Evolutionary conservation across 805 yeast species (phyloP), one percentile per base, ranked within the genome.

Genomic region (Candida bentonensis): DNA sequence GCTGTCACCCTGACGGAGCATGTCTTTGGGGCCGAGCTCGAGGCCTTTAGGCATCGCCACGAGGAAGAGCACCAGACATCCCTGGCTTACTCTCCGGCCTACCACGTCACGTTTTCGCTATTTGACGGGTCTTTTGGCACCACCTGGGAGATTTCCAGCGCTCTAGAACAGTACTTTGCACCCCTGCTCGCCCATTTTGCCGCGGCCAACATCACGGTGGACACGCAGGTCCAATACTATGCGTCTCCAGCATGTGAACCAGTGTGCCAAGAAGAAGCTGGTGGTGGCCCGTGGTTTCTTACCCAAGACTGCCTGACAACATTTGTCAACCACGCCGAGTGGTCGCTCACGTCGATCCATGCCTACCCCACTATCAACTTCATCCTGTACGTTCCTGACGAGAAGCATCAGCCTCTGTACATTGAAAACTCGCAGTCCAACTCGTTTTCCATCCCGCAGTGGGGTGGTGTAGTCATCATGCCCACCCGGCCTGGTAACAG

Each of bases 381-480:
- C 54, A 67, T 83, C 17, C 61, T 80, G 1, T 84, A 78, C 53
- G 70, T 78, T 44, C 87, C 94, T 2, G 65, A 71, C 3, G 54
- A 61, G 30, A 63, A 66, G 22, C 64, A 62, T 22, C 59, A 66
- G 46, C 85, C 76, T 21, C 66, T 76, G 53, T 51, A 47, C 3
- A 73, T 81, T 41, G 72, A 65, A 40, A 69, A 48, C 21, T 58
- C 61, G 11, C 49, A 49, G 39, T 65, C 77, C 41, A 79, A 72
- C 58, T 76, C 79, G 44, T 87, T 81, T 55, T 60, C 82, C 40
- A 75, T 89, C 21, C 94, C 96, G 4, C 94, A 83, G 61, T 88
- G 95, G 84, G 94, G 92, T 9, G 95, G 96, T 49, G 74, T 84
- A 46, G 60, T 65, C 54, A 65, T 80, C 50, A 56, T 64, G 58